Percentiles rank a stretch among this genome's conserved stretches.
Evolutionary conservation across 176 grass and related monocot species (phyloP).

Genomic region (Areca catechu): DNA sequence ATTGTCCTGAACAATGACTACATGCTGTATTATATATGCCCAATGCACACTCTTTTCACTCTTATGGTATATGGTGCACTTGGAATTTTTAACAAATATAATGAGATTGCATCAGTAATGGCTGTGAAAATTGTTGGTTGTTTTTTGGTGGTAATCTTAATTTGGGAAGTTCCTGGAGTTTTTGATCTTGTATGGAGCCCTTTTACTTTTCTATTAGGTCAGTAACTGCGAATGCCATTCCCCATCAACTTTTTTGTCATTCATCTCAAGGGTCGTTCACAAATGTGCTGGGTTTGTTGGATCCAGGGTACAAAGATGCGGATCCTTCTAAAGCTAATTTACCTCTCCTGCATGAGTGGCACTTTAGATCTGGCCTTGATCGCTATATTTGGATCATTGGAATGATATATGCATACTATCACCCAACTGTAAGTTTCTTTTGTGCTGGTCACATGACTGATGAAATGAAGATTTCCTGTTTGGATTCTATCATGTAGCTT

Average conservation of each 20-base stretch:
- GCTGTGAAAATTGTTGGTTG: constrained; percentile 43
- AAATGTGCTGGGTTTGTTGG: constrained; percentile 2
- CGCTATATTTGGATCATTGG: constrained; percentile 86
- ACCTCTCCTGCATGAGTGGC: constrained; percentile 67
- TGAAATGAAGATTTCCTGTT: background rate
- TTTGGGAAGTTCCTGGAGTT: constrained; percentile 85
- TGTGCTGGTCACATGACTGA: no score
- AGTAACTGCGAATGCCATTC: constrained; percentile 1
- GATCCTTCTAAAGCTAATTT: constrained; percentile 50
- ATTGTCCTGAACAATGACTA: constrained; percentile 86
- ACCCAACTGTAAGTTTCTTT: constrained; percentile 58
- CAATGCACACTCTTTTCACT: constrained; percentile 83
- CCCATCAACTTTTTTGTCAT: background rate
- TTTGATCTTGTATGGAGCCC: constrained; percentile 64
- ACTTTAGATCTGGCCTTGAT: constrained; percentile 83
- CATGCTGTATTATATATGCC: constrained; percentile 75
- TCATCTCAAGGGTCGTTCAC: background rate
- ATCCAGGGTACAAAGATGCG: constrained; percentile 62
- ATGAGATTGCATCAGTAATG: constrained; percentile 57
- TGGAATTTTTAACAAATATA: constrained; percentile 69
- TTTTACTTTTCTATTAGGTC: constrained; percentile 62
- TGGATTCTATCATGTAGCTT: background rate
- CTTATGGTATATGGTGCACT: constrained; percentile 75
- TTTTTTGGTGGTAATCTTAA: constrained; percentile 54
- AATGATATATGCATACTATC: constrained; percentile 90